phyloP scores from a whole-genome alignment of 164 flowering plant species.

The Hamamelis virginiana region DNA sequence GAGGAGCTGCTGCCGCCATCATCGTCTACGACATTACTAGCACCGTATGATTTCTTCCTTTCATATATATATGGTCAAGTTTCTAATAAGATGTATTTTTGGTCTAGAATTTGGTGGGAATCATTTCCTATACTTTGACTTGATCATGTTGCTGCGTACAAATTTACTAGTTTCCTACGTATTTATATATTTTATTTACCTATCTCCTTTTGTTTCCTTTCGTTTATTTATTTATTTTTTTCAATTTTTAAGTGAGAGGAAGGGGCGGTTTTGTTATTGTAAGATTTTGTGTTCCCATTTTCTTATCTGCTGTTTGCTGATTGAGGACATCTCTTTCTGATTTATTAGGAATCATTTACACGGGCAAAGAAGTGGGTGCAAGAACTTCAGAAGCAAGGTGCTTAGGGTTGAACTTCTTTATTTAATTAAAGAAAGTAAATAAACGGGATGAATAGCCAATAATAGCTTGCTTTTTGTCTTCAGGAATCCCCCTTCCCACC shows the following conservation, averaged over 20 bases:
- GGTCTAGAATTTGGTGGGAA: too few species aligned
- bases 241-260: neutral
- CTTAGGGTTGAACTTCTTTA: neutral
- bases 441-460: too few species aligned
- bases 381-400: constrained; percentile 72
- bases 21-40: constrained; percentile 66
- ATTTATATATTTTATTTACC: neutral
- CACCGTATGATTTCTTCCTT: constrained; percentile 30
- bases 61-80: neutral
- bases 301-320: too few species aligned
- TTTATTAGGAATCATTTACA: constrained; percentile 47
- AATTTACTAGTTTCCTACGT: neutral
- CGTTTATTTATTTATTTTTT: neutral
- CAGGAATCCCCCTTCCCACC: too few species aligned
- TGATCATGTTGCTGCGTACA: neutral
- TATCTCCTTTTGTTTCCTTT: too few species aligned
- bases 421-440: neutral
- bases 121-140: too few species aligned
- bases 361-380: constrained; percentile 77
- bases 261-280: too few species aligned
- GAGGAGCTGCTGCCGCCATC: constrained; percentile 76
- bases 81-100: neutral
- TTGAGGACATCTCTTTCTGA: neutral
- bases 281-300: too few species aligned
- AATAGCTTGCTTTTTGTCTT: too few species aligned